phyloP scores from a whole-genome alignment of 2,329 filamentous ascomycete species.

The Trichoderma sp. region DNA sequence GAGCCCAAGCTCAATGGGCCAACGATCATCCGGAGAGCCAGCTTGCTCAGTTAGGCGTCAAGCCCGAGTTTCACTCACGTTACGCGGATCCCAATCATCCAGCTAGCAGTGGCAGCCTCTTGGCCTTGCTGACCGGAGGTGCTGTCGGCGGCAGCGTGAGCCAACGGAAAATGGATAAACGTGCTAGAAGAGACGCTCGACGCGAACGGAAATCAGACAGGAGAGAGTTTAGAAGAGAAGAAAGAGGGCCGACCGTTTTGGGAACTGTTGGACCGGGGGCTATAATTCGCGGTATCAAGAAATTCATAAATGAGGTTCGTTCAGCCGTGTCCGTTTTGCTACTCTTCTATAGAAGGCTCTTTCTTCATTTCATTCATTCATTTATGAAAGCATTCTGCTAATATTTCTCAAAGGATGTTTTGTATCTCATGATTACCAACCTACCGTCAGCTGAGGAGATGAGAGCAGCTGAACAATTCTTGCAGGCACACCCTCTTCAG shows the following conservation, averaged over 20 bases:
- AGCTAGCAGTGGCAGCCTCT: conserved; percentile 36
- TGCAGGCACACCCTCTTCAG: conserved; percentile 3
- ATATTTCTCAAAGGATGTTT: conserved; percentile 23
- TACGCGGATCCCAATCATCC: conserved; percentile 40
- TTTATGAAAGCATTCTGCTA: neutral
- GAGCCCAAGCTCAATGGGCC: conserved; percentile 34
- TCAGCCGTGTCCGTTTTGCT: too few relatives aligned
- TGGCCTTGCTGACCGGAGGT: conserved; percentile 37
- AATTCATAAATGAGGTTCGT: conserved; percentile 29
- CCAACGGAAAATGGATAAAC: neutral
- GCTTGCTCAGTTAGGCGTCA: conserved; percentile 32
- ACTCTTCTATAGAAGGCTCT: neutral
- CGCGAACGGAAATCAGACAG: neutral
- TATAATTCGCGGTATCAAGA: conserved; percentile 25
- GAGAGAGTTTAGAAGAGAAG: conserved; percentile 18
- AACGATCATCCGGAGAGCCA: conserved; percentile 31
- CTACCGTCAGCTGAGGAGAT: conserved; percentile 27
- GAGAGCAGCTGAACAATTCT: conserved; percentile 23
- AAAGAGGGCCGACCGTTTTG: conserved; percentile 18
- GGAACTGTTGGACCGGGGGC: conserved; percentile 16
- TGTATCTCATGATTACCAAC: conserved; percentile 31
- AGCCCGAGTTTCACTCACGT: conserved; percentile 36
- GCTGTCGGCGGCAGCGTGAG: conserved; percentile 1
- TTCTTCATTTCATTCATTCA: neutral
- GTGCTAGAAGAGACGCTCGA: neutral